A percentile compares a stretch with the other conserved stretches of the same genome.
Conservation (phyloP, 306 rosid genomes). For the Morella rubra region DNA sequence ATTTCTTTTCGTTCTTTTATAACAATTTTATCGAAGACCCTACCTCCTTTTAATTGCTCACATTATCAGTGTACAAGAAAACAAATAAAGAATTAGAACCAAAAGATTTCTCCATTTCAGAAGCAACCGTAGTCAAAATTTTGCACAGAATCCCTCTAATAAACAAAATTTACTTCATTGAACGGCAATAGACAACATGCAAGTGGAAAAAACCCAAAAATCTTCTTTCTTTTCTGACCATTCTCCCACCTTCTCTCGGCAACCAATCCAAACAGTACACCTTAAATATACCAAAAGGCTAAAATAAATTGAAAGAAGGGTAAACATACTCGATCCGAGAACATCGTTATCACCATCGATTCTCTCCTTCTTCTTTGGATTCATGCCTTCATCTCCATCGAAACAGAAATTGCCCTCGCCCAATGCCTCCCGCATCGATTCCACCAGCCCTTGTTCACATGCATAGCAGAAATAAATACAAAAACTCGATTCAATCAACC, state of each 20-base stretch:
- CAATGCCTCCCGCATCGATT: slow-evolving; percentile 33
- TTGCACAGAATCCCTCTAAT: not conserved
- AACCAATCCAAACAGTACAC: not conserved
- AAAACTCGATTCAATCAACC: not conserved
- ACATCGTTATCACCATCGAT: too few species aligned
- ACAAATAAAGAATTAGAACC: not conserved
- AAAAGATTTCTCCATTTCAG: not conserved
- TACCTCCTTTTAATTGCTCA: not conserved
- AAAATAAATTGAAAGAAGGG: not conserved
- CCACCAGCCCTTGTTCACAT: not conserved
- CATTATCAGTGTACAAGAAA: not conserved
- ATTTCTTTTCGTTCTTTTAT: not conserved
- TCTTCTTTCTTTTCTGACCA: not conserved
- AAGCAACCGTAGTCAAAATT: not conserved
- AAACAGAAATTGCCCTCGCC: slow-evolving; percentile 41
- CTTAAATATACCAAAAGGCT: not conserved
- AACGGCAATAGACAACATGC: not conserved
- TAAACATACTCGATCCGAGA: slow-evolving; percentile 66
- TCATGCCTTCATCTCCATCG: not conserved
- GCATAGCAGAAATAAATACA: not conserved
- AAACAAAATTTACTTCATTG: slow-evolving; percentile 3
- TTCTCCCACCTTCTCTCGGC: not conserved
- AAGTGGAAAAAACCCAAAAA: not conserved
- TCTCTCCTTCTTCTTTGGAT: too few species aligned
- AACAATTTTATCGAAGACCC: not conserved